phyloP scores from a whole-genome alignment of 371 early-diverging fungal species.

The Polyrhizophydium stewartii region DNA sequence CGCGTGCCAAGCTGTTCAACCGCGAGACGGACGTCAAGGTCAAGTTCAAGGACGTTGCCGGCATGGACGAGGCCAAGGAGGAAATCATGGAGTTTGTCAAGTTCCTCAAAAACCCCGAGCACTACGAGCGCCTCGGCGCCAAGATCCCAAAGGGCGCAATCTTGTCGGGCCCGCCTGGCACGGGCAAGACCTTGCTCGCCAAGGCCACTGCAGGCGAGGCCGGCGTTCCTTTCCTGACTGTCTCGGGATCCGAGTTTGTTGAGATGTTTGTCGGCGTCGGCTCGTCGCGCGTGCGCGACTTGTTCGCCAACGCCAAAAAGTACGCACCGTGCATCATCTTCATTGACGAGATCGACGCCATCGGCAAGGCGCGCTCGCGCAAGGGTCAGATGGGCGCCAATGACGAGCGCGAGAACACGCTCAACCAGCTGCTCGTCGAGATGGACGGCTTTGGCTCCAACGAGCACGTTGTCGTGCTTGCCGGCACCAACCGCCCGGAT shows the following conservation, averaged over 20 bases:
- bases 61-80: slow-evolving; percentile 99
- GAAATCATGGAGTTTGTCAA: slow-evolving; percentile 99
- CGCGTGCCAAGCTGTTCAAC: slow-evolving; percentile 93
- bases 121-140: slow-evolving; percentile 97
- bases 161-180: slow-evolving; percentile 98
- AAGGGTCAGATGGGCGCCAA: slow-evolving; percentile 88
- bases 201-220: slow-evolving; percentile 99
- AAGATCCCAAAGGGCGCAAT: slow-evolving; percentile 99
- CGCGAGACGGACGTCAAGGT: slow-evolving; percentile 93
- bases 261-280: slow-evolving; percentile 99
- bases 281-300: slow-evolving; percentile 94
- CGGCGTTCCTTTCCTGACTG: slow-evolving; percentile 94
- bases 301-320: slow-evolving; percentile 96
- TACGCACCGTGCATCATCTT: slow-evolving; percentile 98
- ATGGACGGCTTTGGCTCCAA: slow-evolving; percentile 97
- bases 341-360: slow-evolving; percentile 99
- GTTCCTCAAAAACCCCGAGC: slow-evolving; percentile 95
- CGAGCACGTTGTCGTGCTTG: slow-evolving; percentile 92
- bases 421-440: slow-evolving; percentile 97
- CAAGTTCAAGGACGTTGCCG: slow-evolving; percentile 99
- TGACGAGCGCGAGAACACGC: slow-evolving; percentile 97
- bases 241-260: slow-evolving; percentile 98
- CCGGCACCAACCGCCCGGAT: slow-evolving; percentile 94
- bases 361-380: slow-evolving; percentile 96
- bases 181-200: slow-evolving; percentile 97